A percentile compares a stretch with the other conserved stretches of the same genome.
Conservation (phyloP, 2,329 filamentous ascomycete species). For the Fusarium sp. region DNA sequence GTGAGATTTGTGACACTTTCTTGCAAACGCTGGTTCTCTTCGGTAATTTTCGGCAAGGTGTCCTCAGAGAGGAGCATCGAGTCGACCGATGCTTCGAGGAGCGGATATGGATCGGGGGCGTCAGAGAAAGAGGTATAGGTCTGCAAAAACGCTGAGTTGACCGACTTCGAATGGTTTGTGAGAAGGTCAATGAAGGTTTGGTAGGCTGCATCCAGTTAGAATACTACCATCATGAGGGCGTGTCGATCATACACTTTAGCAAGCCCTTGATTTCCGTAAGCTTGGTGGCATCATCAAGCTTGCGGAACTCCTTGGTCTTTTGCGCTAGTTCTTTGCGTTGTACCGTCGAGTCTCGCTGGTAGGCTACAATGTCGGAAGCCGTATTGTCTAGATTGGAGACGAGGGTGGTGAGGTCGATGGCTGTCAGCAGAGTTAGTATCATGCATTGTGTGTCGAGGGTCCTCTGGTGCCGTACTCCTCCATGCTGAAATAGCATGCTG, state of each 20-base stretch:
- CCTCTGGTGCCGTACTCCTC: slow-evolving; percentile 74
- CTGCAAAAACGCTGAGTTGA: slow-evolving; percentile 92
- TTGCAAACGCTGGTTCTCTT: slow-evolving; percentile 90
- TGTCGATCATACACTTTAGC: slow-evolving; percentile 74
- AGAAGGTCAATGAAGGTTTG: slow-evolving; percentile 97
- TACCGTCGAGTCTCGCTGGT: slow-evolving; percentile 94
- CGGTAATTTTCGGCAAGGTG: slow-evolving; percentile 87
- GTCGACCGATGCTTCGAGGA: slow-evolving; percentile 96
- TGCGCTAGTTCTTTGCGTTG: slow-evolving; percentile 98
- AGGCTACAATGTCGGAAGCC: slow-evolving; percentile 93
- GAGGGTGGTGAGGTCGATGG: slow-evolving; percentile 86
- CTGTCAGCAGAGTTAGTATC: slow-evolving; percentile 59
- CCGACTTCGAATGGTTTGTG: slow-evolving; percentile 94
- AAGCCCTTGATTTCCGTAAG: slow-evolving; percentile 89
- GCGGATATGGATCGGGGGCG: slow-evolving; percentile 94
- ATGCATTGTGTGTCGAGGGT: neutral
- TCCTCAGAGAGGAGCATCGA: slow-evolving; percentile 93
- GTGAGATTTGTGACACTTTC: slow-evolving; percentile 81
- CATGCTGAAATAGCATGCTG: slow-evolving; percentile 96
- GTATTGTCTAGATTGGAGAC: slow-evolving; percentile 89
- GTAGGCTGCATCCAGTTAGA: slow-evolving; percentile 73
- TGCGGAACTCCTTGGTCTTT: slow-evolving; percentile 98
- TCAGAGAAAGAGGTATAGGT: slow-evolving; percentile 94
- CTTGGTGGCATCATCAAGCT: slow-evolving; percentile 90
- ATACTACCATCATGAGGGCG: neutral